Base-by-base conservation (phyloP, 1,284 basidiomycete genomes). In the Melampsora americana region DNA sequence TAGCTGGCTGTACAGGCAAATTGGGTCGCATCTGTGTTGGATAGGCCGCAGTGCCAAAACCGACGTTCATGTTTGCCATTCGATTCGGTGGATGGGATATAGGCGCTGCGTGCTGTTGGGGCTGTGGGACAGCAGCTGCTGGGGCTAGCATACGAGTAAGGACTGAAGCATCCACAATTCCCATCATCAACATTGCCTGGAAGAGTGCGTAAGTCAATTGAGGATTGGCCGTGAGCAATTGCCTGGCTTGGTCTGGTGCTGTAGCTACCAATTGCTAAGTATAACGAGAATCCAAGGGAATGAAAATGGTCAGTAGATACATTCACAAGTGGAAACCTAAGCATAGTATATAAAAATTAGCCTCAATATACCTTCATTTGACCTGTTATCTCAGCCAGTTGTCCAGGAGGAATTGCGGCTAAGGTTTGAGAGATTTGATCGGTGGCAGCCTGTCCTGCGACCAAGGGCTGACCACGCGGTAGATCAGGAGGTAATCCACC, bases 131-230 rank as follows among this genome's bases (percentile, higher is more conserved):
- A 32, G 66, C 48, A n/a, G 64, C 62, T 7, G 69, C 32, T 61
- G 71, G 67, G 2, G 72, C 71, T 18, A 78, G 50, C 81, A 86
- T 80, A 80, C 89, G 88, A 81, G 89, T 86, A 1, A 98, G 86
- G 68, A 97, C 89, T 1, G 88, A 87, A 0, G 91, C 88, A 79
- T 98, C 95, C 64, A 99, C 92, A 30, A 99, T 92, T 82, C 95
- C 93, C 87, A 96, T 92, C 77, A 97, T 86, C 6, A 99, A 85
- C 81, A 99, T 88, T 0, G 93, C 92, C 84, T 98, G 95, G 85
- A 99, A 98, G 23, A 99, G 87, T 0, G 95, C 95, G 82, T 98
- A 99, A 1, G 93, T 90, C 20, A 97, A 87, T 84, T 99, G 95
- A 18, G 96, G 95, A 80, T 97, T 90, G 9, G 88, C 86, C 11